phyloP scores from a whole-genome alignment of 306 rosid species.

The Fragaria iinumae region DNA sequence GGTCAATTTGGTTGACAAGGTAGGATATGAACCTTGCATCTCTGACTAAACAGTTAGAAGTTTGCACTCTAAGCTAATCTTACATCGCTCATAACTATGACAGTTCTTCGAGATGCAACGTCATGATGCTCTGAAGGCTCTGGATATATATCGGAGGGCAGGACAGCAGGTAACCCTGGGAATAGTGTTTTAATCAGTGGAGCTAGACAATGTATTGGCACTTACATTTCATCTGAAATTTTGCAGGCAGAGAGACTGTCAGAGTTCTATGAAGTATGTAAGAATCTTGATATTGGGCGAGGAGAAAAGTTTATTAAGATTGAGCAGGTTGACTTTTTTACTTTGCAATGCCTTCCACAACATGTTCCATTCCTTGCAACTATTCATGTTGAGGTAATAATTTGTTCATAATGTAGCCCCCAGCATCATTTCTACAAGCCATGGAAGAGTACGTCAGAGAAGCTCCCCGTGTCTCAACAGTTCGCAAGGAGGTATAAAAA shows the following conservation, averaged over 20 bases:
- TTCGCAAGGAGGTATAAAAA: constrained; percentile 73
- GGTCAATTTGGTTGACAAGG: constrained; percentile 96
- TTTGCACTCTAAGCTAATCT: constrained; percentile 29
- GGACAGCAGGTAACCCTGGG: constrained; percentile 80
- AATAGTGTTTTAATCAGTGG: constrained; percentile 11
- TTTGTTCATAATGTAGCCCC: constrained; percentile 62
- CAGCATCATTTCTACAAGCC: constrained; percentile 92
- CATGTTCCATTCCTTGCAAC: neutral
- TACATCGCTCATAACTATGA: constrained; percentile 27
- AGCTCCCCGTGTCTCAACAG: constrained; percentile 66
- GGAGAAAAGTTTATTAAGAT: constrained; percentile 88
- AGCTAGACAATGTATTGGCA: neutral
- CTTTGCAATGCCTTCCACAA: constrained; percentile 16
- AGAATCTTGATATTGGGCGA: constrained; percentile 82
- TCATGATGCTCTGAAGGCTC: constrained; percentile 76
- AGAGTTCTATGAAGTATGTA: constrained; percentile 92
- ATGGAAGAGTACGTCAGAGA: constrained; percentile 97
- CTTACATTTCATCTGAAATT: constrained; percentile 3
- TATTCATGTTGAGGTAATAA: constrained; percentile 26
- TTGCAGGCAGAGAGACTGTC: constrained; percentile 91
- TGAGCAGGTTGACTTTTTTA: constrained; percentile 70
- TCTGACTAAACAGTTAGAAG: constrained; percentile 20
- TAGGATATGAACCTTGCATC: constrained; percentile 35
- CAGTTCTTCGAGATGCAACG: constrained; percentile 99
- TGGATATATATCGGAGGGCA: constrained; percentile 89